These are phyloP conservation scores for Periconia macrospinosa DNA, from an alignment of 2,329 filamentous ascomycete genomes.

Conservation along the genomic window DNA sequence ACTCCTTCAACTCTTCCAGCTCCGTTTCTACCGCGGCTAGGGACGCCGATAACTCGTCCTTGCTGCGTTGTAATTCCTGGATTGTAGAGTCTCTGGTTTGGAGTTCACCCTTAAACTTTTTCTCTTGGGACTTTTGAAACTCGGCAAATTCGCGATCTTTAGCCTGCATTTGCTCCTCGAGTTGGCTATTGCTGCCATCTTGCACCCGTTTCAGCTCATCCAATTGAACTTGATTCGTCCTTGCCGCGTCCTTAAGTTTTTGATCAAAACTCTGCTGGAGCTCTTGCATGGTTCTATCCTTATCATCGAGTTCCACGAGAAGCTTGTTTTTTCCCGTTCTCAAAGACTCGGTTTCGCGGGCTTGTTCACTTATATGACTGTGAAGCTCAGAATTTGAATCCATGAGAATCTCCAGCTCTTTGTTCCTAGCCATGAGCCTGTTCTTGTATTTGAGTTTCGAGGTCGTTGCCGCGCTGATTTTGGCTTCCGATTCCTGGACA, in stretches of 20 bases:
- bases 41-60: slow-evolving; percentile 24
- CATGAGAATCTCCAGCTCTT: slow-evolving; percentile 30
- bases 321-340: slow-evolving; percentile 25
- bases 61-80: slow-evolving; percentile 25
- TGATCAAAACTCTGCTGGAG: slow-evolving; percentile 23
- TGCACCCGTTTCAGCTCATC: slow-evolving; percentile 7
- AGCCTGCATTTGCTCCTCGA: slow-evolving; percentile 8
- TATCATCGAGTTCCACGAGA: slow-evolving; percentile 24
- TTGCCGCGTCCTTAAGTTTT: slow-evolving; percentile 21
- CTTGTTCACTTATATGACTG: slow-evolving; percentile 26
- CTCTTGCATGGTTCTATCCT: slow-evolving; percentile 30
- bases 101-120: slow-evolving; percentile 18
- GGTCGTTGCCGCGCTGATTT: slow-evolving; percentile 26
- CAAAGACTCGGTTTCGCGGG: slow-evolving; percentile 26
- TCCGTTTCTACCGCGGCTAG: slow-evolving; percentile 34
- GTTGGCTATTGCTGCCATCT: slow-evolving; percentile 1
- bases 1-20: slow-evolving; percentile 27
- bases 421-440: slow-evolving; percentile 27
- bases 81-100: slow-evolving; percentile 30
- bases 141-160: slow-evolving; percentile 17
- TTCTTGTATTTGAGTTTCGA: slow-evolving; percentile 36
- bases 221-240: no score
- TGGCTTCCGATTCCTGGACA: slow-evolving; percentile 31
- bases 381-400: slow-evolving; percentile 33
- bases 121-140: slow-evolving; percentile 7